Percentiles rank a stretch among this genome's conserved stretches.
Evolutionary conservation across 106 monocot genomes (phyloP).

Genomic region (Agapanthus africanus): DNA sequence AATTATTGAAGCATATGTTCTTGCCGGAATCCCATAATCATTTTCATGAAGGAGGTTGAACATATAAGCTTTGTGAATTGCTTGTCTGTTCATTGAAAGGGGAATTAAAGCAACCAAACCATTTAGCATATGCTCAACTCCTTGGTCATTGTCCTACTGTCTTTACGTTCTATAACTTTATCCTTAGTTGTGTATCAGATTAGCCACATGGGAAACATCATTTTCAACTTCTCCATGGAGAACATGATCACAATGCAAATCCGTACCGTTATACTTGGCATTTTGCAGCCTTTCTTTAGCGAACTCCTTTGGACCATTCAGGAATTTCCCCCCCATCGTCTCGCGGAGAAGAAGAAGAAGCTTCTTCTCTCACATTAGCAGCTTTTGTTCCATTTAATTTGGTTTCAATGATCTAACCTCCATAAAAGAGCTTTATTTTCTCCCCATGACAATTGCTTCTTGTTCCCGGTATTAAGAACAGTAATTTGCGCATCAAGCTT

Average conservation of each 20-base stretch:
- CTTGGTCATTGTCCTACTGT: neutral
- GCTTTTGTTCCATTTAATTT: slow-evolving; percentile 16
- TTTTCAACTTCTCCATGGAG: too few species aligned
- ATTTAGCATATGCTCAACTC: neutral
- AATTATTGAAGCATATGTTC: neutral
- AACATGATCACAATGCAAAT: too few species aligned
- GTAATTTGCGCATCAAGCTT: too few species aligned
- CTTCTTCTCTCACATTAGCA: neutral
- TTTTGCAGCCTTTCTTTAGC: neutral
- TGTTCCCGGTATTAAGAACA: neutral
- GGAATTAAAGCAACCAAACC: too few species aligned
- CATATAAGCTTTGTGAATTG: neutral
- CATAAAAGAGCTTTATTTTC: too few species aligned
- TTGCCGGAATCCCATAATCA: neutral
- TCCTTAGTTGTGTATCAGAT: too few species aligned
- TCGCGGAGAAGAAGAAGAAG: neutral
- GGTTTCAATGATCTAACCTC: neutral
- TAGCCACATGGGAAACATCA: neutral
- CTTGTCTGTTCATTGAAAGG: neutral
- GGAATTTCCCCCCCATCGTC: slow-evolving; percentile 6
- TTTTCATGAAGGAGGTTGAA: neutral
- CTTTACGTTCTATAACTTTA: neutral
- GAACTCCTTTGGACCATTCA: neutral
- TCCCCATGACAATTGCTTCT: too few species aligned
- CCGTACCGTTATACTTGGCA: too few species aligned